These are phyloP conservation scores for Neopestalotiopsis sp. DNA, from an alignment of 2,329 filamentous ascomycete genomes.

Conservation along the genomic window DNA sequence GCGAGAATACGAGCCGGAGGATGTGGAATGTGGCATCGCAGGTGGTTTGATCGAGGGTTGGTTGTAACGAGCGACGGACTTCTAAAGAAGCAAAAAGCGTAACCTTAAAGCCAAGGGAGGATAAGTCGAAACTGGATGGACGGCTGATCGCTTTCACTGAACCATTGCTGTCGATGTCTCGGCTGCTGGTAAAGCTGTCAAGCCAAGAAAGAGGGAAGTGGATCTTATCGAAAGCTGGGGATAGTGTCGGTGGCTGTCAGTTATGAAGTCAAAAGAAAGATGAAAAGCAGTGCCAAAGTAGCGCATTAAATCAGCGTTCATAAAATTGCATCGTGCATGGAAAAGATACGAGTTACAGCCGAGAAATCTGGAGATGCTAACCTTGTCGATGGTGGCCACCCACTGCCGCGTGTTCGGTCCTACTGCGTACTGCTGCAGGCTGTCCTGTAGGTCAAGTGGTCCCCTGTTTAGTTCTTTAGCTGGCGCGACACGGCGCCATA, in stretches of 20 bases:
- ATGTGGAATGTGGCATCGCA: slow-evolving; percentile 39
- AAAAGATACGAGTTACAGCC: slow-evolving; percentile 16
- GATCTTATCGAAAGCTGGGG: neutral
- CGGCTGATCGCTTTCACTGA: slow-evolving; percentile 12
- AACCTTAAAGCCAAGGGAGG: slow-evolving; percentile 3
- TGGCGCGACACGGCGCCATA: neutral
- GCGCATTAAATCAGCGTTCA: slow-evolving; percentile 11
- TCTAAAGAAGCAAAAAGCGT: slow-evolving; percentile 16
- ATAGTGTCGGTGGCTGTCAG: neutral
- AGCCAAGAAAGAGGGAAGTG: neutral
- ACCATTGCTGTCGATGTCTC: slow-evolving; percentile 17
- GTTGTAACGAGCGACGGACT: slow-evolving; percentile 18
- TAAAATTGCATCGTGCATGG: slow-evolving; percentile 11
- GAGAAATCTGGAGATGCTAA: slow-evolving; percentile 15
- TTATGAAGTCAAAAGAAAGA: slow-evolving; percentile 8
- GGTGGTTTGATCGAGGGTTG: slow-evolving; percentile 9
- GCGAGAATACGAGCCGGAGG: slow-evolving; percentile 35
- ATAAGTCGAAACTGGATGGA: neutral
- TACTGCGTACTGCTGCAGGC: no score
- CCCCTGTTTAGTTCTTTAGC: neutral
- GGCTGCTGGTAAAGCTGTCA: neutral
- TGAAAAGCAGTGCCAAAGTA: slow-evolving; percentile 5
- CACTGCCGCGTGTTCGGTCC: slow-evolving; percentile 15
- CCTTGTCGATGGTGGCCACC: neutral
- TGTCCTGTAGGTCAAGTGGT: no score